Conservation (phyloP, 148 eudicot species). For the Silene latifolia region DNA sequence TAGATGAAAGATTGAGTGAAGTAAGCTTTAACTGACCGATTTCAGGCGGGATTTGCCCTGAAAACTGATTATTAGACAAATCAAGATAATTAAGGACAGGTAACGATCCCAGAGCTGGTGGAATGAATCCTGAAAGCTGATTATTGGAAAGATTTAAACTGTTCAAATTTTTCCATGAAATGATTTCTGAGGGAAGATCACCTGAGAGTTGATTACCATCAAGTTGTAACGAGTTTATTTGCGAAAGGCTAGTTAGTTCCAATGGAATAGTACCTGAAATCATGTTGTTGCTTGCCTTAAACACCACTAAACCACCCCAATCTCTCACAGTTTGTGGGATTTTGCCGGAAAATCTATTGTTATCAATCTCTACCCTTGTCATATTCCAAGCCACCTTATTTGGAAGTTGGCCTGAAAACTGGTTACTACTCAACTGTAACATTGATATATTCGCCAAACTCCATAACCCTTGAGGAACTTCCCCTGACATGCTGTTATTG, state of each 20-base stretch:
- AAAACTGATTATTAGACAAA: constrained; percentile 48
- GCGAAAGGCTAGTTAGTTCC: constrained; percentile 43
- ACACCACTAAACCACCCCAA: constrained; percentile 44
- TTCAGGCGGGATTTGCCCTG: constrained; percentile 56
- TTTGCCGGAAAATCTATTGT: constrained; percentile 58
- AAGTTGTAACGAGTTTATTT: constrained; percentile 34
- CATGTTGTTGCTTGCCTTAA: constrained; percentile 55
- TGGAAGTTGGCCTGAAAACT: constrained; percentile 55
- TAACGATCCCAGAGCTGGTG: constrained; percentile 40
- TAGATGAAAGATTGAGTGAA: constrained; percentile 57
- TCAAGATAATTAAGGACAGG: constrained; percentile 48
- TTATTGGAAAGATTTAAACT: constrained; percentile 49
- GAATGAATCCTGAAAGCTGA: constrained; percentile 50
- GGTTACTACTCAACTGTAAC: constrained; percentile 41
- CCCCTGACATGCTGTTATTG: constrained; percentile 50
- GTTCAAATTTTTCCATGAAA: constrained; percentile 50
- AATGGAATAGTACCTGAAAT: constrained; percentile 48
- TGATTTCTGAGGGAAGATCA: constrained; percentile 45
- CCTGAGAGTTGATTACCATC: constrained; percentile 67
- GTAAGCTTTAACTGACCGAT: constrained; percentile 40
- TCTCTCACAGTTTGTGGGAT: constrained; percentile 38
- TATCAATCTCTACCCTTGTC: constrained; percentile 42
- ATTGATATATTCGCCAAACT: constrained; percentile 25
- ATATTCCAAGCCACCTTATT: constrained; percentile 38
- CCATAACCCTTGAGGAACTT: constrained; percentile 59